These are phyloP conservation scores for Hygrophila difformis DNA, from an alignment of 257 asterid genomes.

Conservation along the genomic window DNA sequence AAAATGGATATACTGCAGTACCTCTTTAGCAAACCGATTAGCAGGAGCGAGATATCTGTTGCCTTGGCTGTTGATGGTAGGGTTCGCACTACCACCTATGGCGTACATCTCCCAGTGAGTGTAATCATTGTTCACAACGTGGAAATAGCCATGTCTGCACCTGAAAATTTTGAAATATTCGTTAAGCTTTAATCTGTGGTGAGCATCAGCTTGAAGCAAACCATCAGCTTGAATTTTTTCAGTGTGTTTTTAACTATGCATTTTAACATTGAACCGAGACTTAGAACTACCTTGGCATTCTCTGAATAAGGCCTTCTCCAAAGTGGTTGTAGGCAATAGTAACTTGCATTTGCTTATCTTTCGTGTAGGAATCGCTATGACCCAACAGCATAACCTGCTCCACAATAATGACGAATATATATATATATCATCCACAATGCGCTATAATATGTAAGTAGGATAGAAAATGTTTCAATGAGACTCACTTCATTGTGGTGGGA, in stretches of 20 bases:
- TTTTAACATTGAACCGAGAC: not conserved
- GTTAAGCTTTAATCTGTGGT: too few species aligned
- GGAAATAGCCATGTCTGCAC: slow-evolving; percentile 90
- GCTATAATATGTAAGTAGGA: not conserved
- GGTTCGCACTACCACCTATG: slow-evolving; percentile 84
- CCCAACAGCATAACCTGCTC: slow-evolving; percentile 85
- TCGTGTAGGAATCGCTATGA: slow-evolving; percentile 73
- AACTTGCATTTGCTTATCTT: slow-evolving; percentile 91
- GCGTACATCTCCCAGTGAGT: slow-evolving; percentile 99
- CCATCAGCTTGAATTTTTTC: too few species aligned
- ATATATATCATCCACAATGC: not conserved
- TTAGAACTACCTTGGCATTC: slow-evolving; percentile 81
- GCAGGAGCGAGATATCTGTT: slow-evolving; percentile 79
- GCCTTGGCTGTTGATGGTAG: slow-evolving; percentile 93
- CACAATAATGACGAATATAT: not conserved
- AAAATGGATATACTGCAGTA: slow-evolving; percentile 5
- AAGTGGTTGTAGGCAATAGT: slow-evolving; percentile 93
- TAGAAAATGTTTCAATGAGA: slow-evolving; percentile 2
- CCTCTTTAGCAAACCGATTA: slow-evolving; percentile 82
- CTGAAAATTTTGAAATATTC: slow-evolving; percentile 35
- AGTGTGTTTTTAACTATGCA: too few species aligned
- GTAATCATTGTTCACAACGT: slow-evolving; percentile 94
- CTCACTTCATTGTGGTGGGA: slow-evolving; percentile 87
- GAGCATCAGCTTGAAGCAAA: not conserved
- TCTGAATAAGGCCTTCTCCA: slow-evolving; percentile 87